Evolutionary conservation across 805 yeast genomes (phyloP), one percentile per base, ranked within the genome.

Genomic region (Brettanomyces sp.): DNA sequence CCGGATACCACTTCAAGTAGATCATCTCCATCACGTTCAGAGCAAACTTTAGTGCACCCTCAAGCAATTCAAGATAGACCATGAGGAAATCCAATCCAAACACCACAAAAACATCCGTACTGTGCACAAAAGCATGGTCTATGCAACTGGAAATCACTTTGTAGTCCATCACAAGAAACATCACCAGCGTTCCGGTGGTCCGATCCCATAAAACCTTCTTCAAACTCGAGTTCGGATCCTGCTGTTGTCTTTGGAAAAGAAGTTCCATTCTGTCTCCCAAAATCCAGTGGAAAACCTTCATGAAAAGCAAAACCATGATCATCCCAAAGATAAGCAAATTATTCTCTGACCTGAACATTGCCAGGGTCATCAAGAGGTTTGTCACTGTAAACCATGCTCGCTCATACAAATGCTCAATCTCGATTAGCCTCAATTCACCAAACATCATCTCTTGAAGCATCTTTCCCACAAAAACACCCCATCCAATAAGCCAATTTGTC

Each of bases 81-180:
- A 86, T 67, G 3, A 84, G 81, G 56, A 82, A 82, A 56, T 86
- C 93, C 59, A 86, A 81, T 1, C 89, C 90, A 60, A 86, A 81
- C 45, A 82, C 70, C 37, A 85, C 65, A 53, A 79, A 78, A 3
- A 77, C 71, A 41, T 78, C 74, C 18, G 85, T 78, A 52, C 65
- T 65, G 35, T 73, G 73, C 45, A 68, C 70, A 50, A 76, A 76
- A 1, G 76, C 69, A 50, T 73, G 77, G 51, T 76, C 76, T n/a
- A 80, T 72, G 53, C 85, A 74, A 24, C 73, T 64, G 43, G 68
- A 68, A 28, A 85, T 76, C 48, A 80, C 62, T 22, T 64, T 56
- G 49, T 71, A 65, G 62, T 87, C 93, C 9, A 74, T 50, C 4
- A 63, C 56, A 3, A 76, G 59, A 40, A 83, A 70, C 1, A 73